phyloP scores from a whole-genome alignment of 2,329 filamentous ascomycete species.

The Chalaropsis ovoidea region DNA sequence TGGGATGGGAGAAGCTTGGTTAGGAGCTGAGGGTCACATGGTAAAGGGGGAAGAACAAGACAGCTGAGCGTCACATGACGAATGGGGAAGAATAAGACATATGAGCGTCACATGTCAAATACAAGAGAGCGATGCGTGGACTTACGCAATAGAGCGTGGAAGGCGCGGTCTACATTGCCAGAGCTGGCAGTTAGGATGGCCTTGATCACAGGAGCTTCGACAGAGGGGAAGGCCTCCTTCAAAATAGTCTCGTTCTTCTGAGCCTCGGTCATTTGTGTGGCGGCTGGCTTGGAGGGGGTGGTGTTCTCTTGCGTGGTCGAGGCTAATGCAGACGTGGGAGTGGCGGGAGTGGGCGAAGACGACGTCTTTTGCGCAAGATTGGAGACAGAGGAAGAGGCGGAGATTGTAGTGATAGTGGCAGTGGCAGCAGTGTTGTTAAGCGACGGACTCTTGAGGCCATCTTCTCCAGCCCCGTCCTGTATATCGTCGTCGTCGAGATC shows the following conservation, averaged over 20 bases:
- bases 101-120: background rate
- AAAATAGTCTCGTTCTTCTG: constrained; percentile 81
- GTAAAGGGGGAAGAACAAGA: background rate
- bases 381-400: constrained; percentile 28
- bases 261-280: constrained; percentile 67
- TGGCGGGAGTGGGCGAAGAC: constrained; percentile 28
- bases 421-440: constrained; percentile 22
- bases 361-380: constrained; percentile 28
- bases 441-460: constrained; percentile 30
- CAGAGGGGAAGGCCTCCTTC: constrained; percentile 83
- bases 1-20: background rate
- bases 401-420: constrained; percentile 18
- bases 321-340: constrained; percentile 28
- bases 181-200: constrained; percentile 79
- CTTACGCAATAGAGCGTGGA: constrained; percentile 82
- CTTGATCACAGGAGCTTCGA: constrained; percentile 71
- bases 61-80: background rate
- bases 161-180: constrained; percentile 82
- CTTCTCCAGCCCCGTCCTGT: constrained; percentile 47
- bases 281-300: constrained; percentile 73
- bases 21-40: too few species aligned
- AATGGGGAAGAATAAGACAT: too few species aligned
- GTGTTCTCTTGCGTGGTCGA: constrained; percentile 31
- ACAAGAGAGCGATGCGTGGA: background rate
- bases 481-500: constrained; percentile 62